Evolutionary conservation across 2,329 filamentous ascomycete species (phyloP).

Genomic region (Nectriaceae sp.): DNA sequence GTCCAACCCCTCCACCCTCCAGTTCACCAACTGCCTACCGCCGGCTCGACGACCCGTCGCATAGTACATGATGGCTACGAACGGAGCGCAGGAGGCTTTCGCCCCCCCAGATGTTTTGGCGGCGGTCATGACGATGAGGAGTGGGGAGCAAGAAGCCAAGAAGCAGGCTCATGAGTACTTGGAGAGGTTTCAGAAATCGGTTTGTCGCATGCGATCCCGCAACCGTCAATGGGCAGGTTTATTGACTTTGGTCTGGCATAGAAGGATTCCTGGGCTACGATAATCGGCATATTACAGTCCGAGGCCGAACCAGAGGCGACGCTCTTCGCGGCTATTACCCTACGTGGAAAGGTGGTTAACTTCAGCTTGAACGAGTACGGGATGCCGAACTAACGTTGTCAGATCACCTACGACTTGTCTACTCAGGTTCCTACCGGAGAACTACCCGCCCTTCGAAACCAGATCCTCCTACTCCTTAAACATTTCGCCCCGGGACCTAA

Average conservation of each 20-base stretch:
- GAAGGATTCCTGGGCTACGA: conserved; percentile 89
- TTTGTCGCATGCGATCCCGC: conserved; percentile 40
- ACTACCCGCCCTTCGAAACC: conserved; percentile 76
- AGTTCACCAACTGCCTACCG: conserved; percentile 9
- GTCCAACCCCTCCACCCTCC: conserved; percentile 8
- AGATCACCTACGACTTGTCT: conserved; percentile 94
- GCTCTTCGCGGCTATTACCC: conserved; percentile 92
- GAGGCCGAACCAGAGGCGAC: conserved; percentile 81
- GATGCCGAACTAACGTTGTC: conserved; percentile 12
- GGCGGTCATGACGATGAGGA: conserved; percentile 90
- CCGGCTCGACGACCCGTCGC: conserved; percentile 7
- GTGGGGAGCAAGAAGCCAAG: conserved; percentile 79
- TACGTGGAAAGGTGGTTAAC: conserved; percentile 86
- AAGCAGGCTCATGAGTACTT: conserved; percentile 88
- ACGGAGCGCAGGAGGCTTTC: conserved; percentile 69
- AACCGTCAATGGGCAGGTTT: not conserved
- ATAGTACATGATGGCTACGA: conserved; percentile 62
- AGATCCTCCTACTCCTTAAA: conserved; percentile 79
- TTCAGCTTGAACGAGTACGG: no score
- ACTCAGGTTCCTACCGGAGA: conserved; percentile 80
- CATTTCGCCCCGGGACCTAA: conserved; percentile 81
- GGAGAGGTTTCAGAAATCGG: conserved; percentile 97
- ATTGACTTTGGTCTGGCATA: conserved; percentile 41
- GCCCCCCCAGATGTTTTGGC: conserved; percentile 75
- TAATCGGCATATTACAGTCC: conserved; percentile 83